Conservation (phyloP, 2,329 filamentous ascomycete genomes). For the Arthrinium phaeospermum region DNA sequence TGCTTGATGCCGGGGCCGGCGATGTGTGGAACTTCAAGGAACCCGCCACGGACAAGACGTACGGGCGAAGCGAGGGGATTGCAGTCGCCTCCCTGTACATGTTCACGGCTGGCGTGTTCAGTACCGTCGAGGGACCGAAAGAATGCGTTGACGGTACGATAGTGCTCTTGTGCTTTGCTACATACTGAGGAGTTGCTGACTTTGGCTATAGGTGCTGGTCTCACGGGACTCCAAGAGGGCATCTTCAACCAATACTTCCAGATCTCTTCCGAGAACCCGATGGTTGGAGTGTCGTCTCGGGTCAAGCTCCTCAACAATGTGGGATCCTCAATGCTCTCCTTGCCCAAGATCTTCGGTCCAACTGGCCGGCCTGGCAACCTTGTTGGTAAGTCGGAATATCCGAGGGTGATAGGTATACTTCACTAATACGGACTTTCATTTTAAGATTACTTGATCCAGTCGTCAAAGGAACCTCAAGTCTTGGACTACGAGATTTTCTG, state of each 20-base stretch:
- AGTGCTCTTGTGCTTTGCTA: neutral
- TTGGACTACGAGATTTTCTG: constrained; percentile 49
- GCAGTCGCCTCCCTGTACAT: constrained; percentile 67
- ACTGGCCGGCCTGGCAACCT: constrained; percentile 52
- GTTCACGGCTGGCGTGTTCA: constrained; percentile 50
- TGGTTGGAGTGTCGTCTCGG: constrained; percentile 51
- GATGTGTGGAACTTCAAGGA: constrained; percentile 55
- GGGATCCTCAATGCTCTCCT: constrained; percentile 46
- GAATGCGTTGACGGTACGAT: constrained; percentile 22
- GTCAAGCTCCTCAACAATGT: constrained; percentile 48
- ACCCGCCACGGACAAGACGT: constrained; percentile 78
- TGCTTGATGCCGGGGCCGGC: constrained; percentile 61
- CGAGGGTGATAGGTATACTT: neutral
- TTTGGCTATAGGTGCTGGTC: constrained; percentile 31
- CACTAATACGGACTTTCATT: constrained; percentile 22
- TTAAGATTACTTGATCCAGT: constrained; percentile 47
- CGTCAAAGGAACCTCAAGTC: constrained; percentile 32
- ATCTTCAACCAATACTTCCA: constrained; percentile 49
- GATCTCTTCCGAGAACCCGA: constrained; percentile 48
- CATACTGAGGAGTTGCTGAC: neutral
- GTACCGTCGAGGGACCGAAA: neutral
- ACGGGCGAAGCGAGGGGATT: constrained; percentile 85
- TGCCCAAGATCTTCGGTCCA: constrained; percentile 47
- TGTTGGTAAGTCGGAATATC: constrained; percentile 43
- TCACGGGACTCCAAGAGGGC: constrained; percentile 41